Evolutionary conservation across 2,329 filamentous ascomycete species (phyloP).

Genomic region (Hymenoscyphus occultus): DNA sequence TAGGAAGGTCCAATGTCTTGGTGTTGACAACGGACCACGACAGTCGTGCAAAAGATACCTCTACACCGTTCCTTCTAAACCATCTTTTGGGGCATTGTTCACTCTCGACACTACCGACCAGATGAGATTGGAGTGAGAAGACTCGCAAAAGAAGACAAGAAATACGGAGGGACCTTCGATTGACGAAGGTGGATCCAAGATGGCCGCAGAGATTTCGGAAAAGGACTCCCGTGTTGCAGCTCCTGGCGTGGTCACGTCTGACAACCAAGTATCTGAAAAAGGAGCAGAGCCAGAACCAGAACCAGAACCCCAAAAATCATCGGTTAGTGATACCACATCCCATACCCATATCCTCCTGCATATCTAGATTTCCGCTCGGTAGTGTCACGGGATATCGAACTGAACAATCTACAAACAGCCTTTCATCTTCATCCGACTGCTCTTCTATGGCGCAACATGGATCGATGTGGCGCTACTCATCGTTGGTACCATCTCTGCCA

Average conservation of each 20-base stretch:
- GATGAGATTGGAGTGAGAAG: not conserved
- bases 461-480: slow-evolving; percentile 37
- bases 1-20: not conserved
- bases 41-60: not conserved
- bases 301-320: not conserved
- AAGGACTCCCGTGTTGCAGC: not conserved
- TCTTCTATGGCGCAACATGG: slow-evolving; percentile 6
- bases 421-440: slow-evolving; percentile 3
- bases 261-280: not conserved
- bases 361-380: not conserved
- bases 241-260: not conserved
- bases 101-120: not conserved
- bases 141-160: not conserved
- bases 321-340: not conserved
- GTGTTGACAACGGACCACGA: not conserved
- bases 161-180: not conserved
- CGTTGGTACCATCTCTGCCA: slow-evolving; percentile 44
- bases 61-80: not conserved
- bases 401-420: not conserved
- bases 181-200: not conserved
- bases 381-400: not conserved
- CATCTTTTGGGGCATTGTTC: not conserved
- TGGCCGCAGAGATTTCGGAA: not conserved
- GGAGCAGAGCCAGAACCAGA: not conserved
- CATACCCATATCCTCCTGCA: not conserved